Conservation (phyloP, 345 rosid species). For the Populus nigra region DNA sequence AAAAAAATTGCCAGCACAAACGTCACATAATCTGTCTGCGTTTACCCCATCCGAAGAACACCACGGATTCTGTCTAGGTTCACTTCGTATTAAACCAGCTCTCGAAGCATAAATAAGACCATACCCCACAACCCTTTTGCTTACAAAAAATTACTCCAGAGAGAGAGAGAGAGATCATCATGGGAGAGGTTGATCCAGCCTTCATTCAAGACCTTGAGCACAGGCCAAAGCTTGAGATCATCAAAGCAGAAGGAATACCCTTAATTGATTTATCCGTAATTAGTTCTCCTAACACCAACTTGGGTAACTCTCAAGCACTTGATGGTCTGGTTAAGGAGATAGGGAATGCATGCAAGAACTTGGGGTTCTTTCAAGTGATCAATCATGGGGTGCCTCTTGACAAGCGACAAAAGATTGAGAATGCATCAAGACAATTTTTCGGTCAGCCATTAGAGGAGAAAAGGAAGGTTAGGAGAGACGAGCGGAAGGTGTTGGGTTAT, state of each 20-base stretch:
- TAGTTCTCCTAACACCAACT: not conserved
- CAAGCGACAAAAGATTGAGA: constrained; percentile 11
- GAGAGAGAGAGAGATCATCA: not conserved
- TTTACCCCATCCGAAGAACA: too few species aligned
- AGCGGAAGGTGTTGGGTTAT: constrained; percentile 30
- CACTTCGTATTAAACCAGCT: not conserved
- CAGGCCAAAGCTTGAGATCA: constrained; percentile 25
- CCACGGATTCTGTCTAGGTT: not conserved
- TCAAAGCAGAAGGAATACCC: constrained; percentile 34
- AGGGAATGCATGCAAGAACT: constrained; percentile 37
- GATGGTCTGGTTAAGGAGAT: constrained; percentile 28
- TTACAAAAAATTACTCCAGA: not conserved
- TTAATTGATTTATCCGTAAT: constrained; percentile 30
- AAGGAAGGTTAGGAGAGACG: constrained; percentile 33
- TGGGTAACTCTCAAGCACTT: not conserved
- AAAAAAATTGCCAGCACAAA: not conserved
- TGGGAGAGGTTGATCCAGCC: constrained; percentile 28
- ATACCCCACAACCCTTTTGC: not conserved
- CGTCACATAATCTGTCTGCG: not conserved
- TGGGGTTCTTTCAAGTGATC: constrained; percentile 44
- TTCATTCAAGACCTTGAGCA: constrained; percentile 35
- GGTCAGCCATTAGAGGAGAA: constrained; percentile 35
- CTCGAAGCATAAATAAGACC: not conserved
- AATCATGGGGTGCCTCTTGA: constrained; percentile 44
- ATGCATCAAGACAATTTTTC: constrained; percentile 26